phyloP scores from a whole-genome alignment of 176 grass and related monocot species.

The Oryza punctata region DNA sequence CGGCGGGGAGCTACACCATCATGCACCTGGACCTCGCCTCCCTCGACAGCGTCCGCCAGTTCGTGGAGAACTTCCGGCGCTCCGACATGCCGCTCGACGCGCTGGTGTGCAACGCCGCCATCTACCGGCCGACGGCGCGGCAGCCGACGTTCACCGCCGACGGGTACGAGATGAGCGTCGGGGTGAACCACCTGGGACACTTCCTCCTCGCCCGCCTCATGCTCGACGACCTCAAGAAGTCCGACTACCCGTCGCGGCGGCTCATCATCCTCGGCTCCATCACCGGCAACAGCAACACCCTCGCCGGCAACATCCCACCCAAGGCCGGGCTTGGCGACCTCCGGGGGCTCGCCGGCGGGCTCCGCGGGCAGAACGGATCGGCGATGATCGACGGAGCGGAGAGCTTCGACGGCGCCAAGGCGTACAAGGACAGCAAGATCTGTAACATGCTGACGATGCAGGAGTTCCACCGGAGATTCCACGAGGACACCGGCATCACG shows the following conservation, averaged over 20 bases:
- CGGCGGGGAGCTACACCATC: slow-evolving; percentile 69
- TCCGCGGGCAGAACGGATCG: slow-evolving; percentile 50
- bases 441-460: slow-evolving; percentile 99
- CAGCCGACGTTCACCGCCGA: slow-evolving; percentile 83
- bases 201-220: slow-evolving; percentile 76
- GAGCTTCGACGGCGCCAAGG: slow-evolving; percentile 87
- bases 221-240: slow-evolving; percentile 60
- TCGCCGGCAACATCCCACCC: slow-evolving; percentile 84
- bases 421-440: slow-evolving; percentile 99
- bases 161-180: slow-evolving; percentile 88
- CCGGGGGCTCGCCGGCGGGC: slow-evolving; percentile 51
- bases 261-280: slow-evolving; percentile 95
- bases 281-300: slow-evolving; percentile 88
- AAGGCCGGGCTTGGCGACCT: slow-evolving; percentile 84
- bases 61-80: slow-evolving; percentile 60
- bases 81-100: slow-evolving; percentile 69
- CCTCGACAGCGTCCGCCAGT: slow-evolving; percentile 85
- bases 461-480: slow-evolving; percentile 83
- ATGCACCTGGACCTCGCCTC: slow-evolving; percentile 93
- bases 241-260: slow-evolving; percentile 74
- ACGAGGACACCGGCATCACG: slow-evolving; percentile 87
- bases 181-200: slow-evolving; percentile 89
- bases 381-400: slow-evolving; percentile 82
- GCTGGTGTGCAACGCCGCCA: slow-evolving; percentile 91
- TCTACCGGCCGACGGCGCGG: slow-evolving; percentile 76